Evolutionary conservation across 768 basidiomycete genomes (phyloP).

Genomic region (Pulveroboletus sp.): DNA sequence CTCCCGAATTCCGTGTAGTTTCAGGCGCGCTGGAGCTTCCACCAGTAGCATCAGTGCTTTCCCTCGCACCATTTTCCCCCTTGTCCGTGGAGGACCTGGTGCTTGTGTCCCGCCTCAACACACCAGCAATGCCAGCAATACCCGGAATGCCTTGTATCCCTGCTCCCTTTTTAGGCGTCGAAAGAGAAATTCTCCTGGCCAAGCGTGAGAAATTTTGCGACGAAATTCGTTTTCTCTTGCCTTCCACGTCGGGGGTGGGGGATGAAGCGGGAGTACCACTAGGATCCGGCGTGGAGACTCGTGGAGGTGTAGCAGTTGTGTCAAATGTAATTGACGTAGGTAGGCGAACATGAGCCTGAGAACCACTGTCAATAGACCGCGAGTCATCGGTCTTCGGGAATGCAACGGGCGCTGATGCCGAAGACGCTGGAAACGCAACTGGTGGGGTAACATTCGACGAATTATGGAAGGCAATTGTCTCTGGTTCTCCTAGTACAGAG

Average conservation of each 20-base stretch:
- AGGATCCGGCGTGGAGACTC: constrained; percentile 69
- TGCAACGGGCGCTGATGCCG: constrained; percentile 30
- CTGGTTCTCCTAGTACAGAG: constrained; percentile 18
- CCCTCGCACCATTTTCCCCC: constrained; percentile 17
- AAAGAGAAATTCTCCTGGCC: constrained; percentile 67
- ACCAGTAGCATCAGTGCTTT: constrained; percentile 16
- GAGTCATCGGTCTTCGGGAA: constrained; percentile 40
- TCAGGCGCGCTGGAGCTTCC: constrained; percentile 36
- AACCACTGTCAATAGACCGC: constrained; percentile 27
- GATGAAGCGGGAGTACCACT: constrained; percentile 52
- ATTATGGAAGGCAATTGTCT: constrained; percentile 6
- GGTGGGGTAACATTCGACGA: constrained; percentile 17
- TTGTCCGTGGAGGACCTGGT: constrained; percentile 40
- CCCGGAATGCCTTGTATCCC: constrained; percentile 39
- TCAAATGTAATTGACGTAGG: constrained; percentile 58
- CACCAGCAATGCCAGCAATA: constrained; percentile 27
- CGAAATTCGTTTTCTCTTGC: constrained; percentile 74
- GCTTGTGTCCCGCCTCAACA: constrained; percentile 28
- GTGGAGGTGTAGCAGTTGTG: constrained; percentile 49
- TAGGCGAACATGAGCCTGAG: constrained; percentile 23
- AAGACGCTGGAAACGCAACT: constrained; percentile 35
- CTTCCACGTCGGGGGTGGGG: constrained; percentile 64
- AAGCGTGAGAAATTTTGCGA: constrained; percentile 84
- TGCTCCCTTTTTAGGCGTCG: constrained; percentile 51
- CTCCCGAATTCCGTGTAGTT: constrained; percentile 38